Base-by-base conservation (phyloP, 352 stramenopile genomes). In the Globisporangium recalcitrans region DNA sequence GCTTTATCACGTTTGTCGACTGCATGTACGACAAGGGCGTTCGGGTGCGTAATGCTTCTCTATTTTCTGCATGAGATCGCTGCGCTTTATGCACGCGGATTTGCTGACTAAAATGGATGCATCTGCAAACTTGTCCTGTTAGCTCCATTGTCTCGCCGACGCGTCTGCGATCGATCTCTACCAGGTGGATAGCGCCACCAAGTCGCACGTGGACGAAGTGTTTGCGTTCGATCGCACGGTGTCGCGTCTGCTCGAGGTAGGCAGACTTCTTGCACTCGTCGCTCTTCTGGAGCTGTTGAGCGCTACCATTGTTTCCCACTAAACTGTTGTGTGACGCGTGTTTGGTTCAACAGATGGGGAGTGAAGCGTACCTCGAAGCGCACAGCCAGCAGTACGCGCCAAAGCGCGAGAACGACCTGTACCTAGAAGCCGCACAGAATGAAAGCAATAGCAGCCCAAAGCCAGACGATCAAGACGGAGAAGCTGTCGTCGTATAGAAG, bases 1-100 rank as follows among this genome's bases (percentile, higher is more conserved):
- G 97, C 57, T 99, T 99, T 70, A 98, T 99, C 69, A 99, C 96
- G 13, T 92, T 99, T 52, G 84, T 99, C 62, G 97, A 99, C 77
- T 97, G 98, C 74, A 87, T 99, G 75, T 99, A 99, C 71, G 96
- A 99, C 69, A 85, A 80, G 42, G 74, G 77, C 58, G 81, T 91
- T 3, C 70, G 73, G 64, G 80, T 93, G 70, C 29, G 82, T 78
- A 31, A 6, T 5, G 57, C 36, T 52, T 14, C 14, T 58, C n/a
- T 27, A 48, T 52, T 55, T 60, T 10, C 5, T 44, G 5, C 16
- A 26, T 53, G 47, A 22, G 1, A 46, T 4, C 22, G 1, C n/a
- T 32, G 22, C 21, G 47, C 29, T n/a, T 29, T n/a, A 16, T 53
- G 22, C 19, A 24, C 10, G 22, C 10, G 24, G 10, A 3, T 13